A percentile compares a stretch with the other conserved stretches of the same genome.
phyloP scores from a whole-genome alignment of 2,329 filamentous ascomycete genomes.

The Aspergillus fijiensis region DNA sequence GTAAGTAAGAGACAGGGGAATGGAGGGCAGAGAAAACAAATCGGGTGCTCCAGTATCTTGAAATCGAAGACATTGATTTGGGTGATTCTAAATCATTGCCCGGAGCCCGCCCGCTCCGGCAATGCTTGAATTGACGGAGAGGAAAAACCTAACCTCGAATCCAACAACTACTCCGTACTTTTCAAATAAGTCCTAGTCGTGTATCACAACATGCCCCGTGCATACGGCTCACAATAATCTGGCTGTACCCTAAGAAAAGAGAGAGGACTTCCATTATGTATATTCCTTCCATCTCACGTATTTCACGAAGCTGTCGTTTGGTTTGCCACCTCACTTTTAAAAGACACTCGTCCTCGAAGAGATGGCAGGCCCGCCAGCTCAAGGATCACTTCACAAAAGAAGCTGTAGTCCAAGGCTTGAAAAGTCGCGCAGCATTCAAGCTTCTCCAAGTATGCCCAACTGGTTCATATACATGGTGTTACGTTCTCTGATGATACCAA shows the following conservation, averaged over 20 bases:
- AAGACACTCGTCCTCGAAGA: constrained; percentile 59
- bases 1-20: too few relatives aligned
- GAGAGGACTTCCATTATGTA: not conserved
- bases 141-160: not conserved
- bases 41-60: too few relatives aligned
- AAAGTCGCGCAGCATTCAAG: constrained; percentile 92
- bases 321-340: constrained; percentile 24
- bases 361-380: constrained; percentile 80
- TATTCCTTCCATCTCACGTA: not conserved
- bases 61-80: too few relatives aligned
- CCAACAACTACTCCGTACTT: too few relatives aligned
- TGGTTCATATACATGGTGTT: not conserved
- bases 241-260: not conserved
- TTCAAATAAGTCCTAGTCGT: not conserved
- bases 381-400: constrained; percentile 70
- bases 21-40: too few relatives aligned
- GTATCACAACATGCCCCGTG: not conserved
- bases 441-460: constrained; percentile 66
- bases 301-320: not conserved
- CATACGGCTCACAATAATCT: not conserved
- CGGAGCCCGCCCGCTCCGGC: not conserved
- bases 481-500: not conserved
- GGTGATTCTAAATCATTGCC: not conserved
- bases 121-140: not conserved
- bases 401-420: constrained; percentile 76